phyloP scores from a whole-genome alignment of 2,329 filamentous ascomycete species.

The Zalaria sp. region DNA sequence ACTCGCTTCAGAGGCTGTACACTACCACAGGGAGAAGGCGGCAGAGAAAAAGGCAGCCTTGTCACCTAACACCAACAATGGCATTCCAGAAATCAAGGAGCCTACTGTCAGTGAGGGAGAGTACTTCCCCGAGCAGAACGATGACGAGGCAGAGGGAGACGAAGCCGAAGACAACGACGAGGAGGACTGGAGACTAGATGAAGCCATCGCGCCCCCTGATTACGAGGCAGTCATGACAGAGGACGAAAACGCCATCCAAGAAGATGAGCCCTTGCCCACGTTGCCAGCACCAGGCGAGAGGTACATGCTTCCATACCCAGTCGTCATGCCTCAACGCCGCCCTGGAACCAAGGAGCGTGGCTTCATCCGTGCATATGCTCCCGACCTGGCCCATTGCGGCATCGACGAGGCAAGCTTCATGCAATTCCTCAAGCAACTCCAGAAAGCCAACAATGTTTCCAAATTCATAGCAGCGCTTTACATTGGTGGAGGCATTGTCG shows the following conservation, averaged over 20 bases:
- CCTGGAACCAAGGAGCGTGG: conserved; percentile 34
- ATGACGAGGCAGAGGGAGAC: conserved; percentile 7
- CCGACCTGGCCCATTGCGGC: conserved; percentile 29
- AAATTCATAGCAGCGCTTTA: conserved; percentile 15
- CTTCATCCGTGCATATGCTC: conserved; percentile 40
- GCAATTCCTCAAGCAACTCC: conserved; percentile 33
- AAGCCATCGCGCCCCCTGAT: conserved; percentile 6
- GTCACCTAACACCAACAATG: too few species aligned
- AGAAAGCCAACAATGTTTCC: conserved; percentile 26
- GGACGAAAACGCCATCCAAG: conserved; percentile 6
- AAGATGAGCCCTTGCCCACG: not conserved
- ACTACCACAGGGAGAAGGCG: too few species aligned
- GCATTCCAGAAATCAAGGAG: too few species aligned
- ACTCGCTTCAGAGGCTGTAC: too few species aligned
- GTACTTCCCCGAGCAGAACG: not conserved
- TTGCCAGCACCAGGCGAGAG: not conserved
- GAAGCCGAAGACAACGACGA: conserved; percentile 16
- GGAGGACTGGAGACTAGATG: conserved; percentile 17
- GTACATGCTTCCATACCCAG: conserved; percentile 24
- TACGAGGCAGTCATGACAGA: not conserved
- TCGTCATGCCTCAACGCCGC: conserved; percentile 39
- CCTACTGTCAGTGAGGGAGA: too few species aligned
- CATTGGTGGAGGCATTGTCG: conserved; percentile 20
- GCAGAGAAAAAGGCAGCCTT: too few species aligned
- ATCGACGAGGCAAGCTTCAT: conserved; percentile 36